These are phyloP conservation scores for Arthrocladium fulminans DNA, from an alignment of 2,329 filamentous ascomycete species.

Conservation along the genomic window DNA sequence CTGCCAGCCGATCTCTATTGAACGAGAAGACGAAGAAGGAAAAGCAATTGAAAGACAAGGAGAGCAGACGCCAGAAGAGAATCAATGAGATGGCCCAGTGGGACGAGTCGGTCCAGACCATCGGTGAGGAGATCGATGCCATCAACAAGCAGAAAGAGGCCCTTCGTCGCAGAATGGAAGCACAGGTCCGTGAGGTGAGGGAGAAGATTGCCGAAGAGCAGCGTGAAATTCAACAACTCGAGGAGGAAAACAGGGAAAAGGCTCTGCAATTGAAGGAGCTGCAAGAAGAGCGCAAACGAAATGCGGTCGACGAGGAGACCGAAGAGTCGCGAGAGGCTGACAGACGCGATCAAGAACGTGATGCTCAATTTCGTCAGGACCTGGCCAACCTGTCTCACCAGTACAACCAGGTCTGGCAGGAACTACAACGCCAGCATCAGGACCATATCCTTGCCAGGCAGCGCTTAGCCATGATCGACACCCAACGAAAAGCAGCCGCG, in stretches of 20 bases:
- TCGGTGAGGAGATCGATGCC: slow-evolving; percentile 42
- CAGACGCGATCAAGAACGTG: slow-evolving; percentile 41
- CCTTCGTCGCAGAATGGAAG: slow-evolving; percentile 33
- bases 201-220: slow-evolving; percentile 39
- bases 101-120: slow-evolving; percentile 46
- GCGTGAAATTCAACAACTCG: slow-evolving; percentile 45
- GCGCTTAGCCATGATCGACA: slow-evolving; percentile 27
- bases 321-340: slow-evolving; percentile 45
- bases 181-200: slow-evolving; percentile 33
- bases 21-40: slow-evolving; percentile 73
- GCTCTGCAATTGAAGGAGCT: slow-evolving; percentile 52
- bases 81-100: slow-evolving; percentile 52
- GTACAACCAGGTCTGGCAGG: slow-evolving; percentile 29
- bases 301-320: slow-evolving; percentile 37
- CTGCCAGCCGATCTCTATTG: slow-evolving; percentile 71
- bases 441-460: slow-evolving; percentile 19
- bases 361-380: slow-evolving; percentile 39
- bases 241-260: slow-evolving; percentile 54
- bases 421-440: slow-evolving; percentile 17
- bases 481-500: slow-evolving; percentile 29
- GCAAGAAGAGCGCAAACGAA: slow-evolving; percentile 48
- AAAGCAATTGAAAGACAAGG: slow-evolving; percentile 50
- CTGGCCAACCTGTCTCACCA: slow-evolving; percentile 34
- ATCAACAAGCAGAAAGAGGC: slow-evolving; percentile 35
- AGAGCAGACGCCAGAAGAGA: slow-evolving; percentile 51